Evolutionary conservation across 345 rosid species (phyloP), one percentile per base, ranked within the genome.

Genomic region (Linum usitatissimum): DNA sequence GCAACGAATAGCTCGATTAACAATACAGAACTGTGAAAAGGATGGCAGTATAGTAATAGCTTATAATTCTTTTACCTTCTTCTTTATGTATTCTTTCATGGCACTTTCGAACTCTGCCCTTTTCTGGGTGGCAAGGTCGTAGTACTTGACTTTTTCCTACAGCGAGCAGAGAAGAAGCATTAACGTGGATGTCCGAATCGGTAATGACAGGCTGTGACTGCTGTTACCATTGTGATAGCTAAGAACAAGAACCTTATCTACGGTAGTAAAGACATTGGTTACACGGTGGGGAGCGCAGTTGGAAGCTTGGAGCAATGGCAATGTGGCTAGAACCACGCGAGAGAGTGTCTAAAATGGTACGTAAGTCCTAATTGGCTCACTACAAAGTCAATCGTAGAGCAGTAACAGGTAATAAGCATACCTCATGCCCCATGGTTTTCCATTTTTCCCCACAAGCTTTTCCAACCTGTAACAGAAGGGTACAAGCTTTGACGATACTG

Each of bases 371-470:
- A n/a, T n/a, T n/a, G n/a, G n/a, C n/a, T n/a, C n/a, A n/a, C n/a
- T n/a, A n/a, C n/a, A n/a, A n/a, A n/a, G n/a, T n/a, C n/a, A n/a
- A 28, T 18, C 14, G 6, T n/a, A 19, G 15, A 19, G 59, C 12
- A n/a, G n/a, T n/a, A n/a, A n/a, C n/a, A 19, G 3, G 28, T 18
- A 54, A 4, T 3, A 28, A 9, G 3, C 81, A 63, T 40, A 82
- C 98, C 86, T 92, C 94, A 21, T 80, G 87, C 2, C 82, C 79
- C 95, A 92, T 87, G 5, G 82, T 79, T 70, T 85, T 89, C 98
- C 98, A 92, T 80, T 85, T 89, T 76, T 83, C 97, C 68, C 98
- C 96, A 73, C 96, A 85, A 66, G 95, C 90, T 85, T 87, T 89
- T 19, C 98, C 96, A 80, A 92, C 78, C 98, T 89, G 68, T 54